A percentile compares a stretch with the other conserved stretches of the same genome.
Conservation (phyloP, 306 rosid species). For the Malus sylvestris region DNA sequence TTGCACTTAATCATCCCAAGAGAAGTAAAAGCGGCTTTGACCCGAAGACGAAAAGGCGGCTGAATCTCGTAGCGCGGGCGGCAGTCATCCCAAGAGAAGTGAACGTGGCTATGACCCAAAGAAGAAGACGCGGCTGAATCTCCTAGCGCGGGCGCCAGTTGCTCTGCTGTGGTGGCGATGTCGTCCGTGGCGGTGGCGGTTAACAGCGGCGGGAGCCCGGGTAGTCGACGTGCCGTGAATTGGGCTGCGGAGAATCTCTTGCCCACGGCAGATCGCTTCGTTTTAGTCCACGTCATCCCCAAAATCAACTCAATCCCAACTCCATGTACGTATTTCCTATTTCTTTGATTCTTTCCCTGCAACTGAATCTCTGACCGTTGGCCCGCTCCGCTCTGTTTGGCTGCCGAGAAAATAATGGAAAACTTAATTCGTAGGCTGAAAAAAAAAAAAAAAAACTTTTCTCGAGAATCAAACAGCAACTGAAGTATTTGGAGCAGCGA, state of each 20-base stretch:
- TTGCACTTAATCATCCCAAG: too few species aligned
- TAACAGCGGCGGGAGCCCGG: conserved; percentile 37
- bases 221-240: conserved; percentile 69
- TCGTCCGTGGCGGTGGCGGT: conserved; percentile 76
- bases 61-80: not conserved
- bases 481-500: not conserved
- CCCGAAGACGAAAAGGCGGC: not conserved
- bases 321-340: conserved; percentile 39
- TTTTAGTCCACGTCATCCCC: conserved; percentile 82
- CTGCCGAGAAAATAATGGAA: not conserved
- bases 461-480: not conserved
- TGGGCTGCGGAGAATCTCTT: conserved; percentile 76
- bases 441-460: too few species aligned
- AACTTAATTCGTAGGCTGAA: not conserved
- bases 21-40: too few species aligned
- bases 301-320: conserved; percentile 61
- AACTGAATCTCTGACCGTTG: too few species aligned
- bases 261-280: conserved; percentile 61
- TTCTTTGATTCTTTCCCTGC: not conserved
- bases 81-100: not conserved
- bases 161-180: conserved; percentile 11
- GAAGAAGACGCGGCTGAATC: not conserved
- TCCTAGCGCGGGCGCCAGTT: not conserved
- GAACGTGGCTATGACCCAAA: too few species aligned
- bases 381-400: conserved; percentile 4